Evolutionary conservation across 2,329 filamentous ascomycete genomes (phyloP), one percentile per base, ranked within the genome.

Genomic region (Phyllosticta citribraziliensis): DNA sequence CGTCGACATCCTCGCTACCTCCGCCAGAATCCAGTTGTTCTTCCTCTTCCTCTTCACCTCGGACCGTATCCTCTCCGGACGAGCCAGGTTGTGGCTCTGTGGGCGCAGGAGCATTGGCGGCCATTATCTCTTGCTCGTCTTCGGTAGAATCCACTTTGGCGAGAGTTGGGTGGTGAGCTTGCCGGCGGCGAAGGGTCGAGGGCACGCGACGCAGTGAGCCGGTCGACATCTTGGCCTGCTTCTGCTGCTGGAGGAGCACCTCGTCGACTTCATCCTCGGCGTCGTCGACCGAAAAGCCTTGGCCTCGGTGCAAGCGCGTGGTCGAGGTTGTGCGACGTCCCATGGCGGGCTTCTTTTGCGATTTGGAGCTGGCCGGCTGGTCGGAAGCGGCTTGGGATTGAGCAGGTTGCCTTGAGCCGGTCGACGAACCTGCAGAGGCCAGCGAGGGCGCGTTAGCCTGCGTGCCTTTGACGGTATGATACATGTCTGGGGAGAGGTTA

Each of bases 231-330:
- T 70, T 72, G n/a, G 59, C 64, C 20, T 66, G 66, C 55, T 64
- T 65, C 55, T 65, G 67, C 53, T 66, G 65, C 56, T 65, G 63
- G 24, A 72, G 75, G 64, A 82, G 76, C 68, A 91, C 88, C 64
- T 84, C 83, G 69, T 89, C 86, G 20, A 96, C 85, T 73, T 97
- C 93, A 65, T 85, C 82, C 24, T 86, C 79, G 69, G 91, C 91
- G 72, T 97, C 93, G 70, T 97, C 92, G 55, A 90, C 90, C 0
- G 92, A 97, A 75, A 96, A 97, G 63, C 93, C 81, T 64, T 89
- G 88, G 30, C 92, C 89, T 59, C 90, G 87, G 70, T 93, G 85
- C 2, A 91, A 91, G 51, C 85, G 85, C 68, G 84, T 80, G 57
- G 77, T 89, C 24, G 90, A 91, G 1, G 90, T 93, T 62, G 86